A percentile compares a stretch with the other conserved stretches of the same genome.
phyloP scores from a whole-genome alignment of 306 rosid species.

The Quillaja saponaria region DNA sequence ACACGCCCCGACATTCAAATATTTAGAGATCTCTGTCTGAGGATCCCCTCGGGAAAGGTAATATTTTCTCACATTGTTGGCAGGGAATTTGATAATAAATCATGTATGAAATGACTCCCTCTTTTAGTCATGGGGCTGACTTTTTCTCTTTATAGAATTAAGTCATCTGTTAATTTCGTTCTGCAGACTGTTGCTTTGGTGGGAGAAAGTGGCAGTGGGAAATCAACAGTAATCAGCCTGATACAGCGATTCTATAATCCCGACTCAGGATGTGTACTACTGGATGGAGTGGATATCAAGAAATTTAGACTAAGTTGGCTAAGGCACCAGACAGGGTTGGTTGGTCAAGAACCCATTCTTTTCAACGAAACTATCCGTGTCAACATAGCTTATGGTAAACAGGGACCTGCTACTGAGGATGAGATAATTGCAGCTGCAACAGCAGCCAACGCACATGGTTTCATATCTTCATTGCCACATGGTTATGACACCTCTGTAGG shows the following conservation, averaged over 20 bases:
- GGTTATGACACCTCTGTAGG: conserved; percentile 54
- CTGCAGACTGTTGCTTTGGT: conserved; percentile 82
- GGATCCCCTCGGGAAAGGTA: conserved; percentile 84
- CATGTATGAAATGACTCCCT: too few species aligned
- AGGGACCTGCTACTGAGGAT: conserved; percentile 53
- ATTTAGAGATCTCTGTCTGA: conserved; percentile 57
- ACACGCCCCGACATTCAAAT: conserved; percentile 75
- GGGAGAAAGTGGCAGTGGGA: conserved; percentile 94
- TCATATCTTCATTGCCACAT: conserved; percentile 66
- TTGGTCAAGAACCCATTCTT: conserved; percentile 86
- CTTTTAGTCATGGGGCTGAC: too few species aligned
- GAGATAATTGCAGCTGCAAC: conserved; percentile 71
- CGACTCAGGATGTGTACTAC: conserved; percentile 48
- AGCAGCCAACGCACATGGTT: conserved; percentile 71
- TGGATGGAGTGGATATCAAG: conserved; percentile 62
- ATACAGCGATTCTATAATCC: conserved; percentile 83
- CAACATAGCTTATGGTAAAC: conserved; percentile 81
- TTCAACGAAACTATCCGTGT: conserved; percentile 74
- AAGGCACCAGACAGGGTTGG: conserved; percentile 87
- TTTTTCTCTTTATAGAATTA: not conserved
- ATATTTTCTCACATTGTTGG: too few species aligned
- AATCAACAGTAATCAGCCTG: conserved; percentile 75
- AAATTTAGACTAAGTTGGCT: conserved; percentile 64
- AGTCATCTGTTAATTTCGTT: not conserved
- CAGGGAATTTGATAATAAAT: not conserved